Base-by-base conservation (phyloP, 805 yeast genomes). In the Lachancea waltii region DNA sequence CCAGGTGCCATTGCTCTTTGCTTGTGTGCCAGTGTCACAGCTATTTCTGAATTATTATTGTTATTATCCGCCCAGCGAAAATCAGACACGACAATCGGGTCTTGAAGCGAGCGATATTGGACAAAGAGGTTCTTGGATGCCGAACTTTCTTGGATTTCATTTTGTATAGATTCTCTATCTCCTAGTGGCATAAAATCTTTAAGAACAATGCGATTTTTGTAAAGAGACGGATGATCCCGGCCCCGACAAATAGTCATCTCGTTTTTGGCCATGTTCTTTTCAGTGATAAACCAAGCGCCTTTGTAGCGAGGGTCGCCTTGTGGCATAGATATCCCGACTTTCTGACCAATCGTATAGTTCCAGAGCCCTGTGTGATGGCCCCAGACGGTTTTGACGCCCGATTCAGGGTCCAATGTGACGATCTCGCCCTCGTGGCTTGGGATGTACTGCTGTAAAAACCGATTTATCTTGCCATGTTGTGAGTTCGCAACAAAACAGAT, bases 311-410 rank as follows among this genome's bases (percentile, higher is more conserved):
- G 89, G 47, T 82, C 79, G 0, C 89, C 90, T 57, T 92, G 97
- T 0, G 97, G 97, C 84, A 90, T 73, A 0, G 85, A 71, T 2
- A 87, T 62, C 13, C 81, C 72, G 5, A 60, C 38, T 45, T 79
- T 75, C 62, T 92, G 97, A 0, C 98, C 98, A 16, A 90, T 77
- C 0, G 98, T 92, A n/a, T 85, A 90, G 33, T 83, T 77, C 97
- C 97, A 92, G 7, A 92, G 56, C 0, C 98, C 98, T 19, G 72
- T 64, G 58, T 92, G 98, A 33, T 59, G 50, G 0, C 96, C 97
- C 76, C 92, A 86, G 0, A 76, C 68, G 36, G 62, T 65, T 4
- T 95, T 95, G 40, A 76, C 81, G 40, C 72, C 75, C 0, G 89
- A 36, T 3, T 18, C 22, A 4, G 40, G 35, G 31, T 53, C 54